Evolutionary conservation across 441 rosid genomes (phyloP).

Genomic region (Breynia disticha): DNA sequence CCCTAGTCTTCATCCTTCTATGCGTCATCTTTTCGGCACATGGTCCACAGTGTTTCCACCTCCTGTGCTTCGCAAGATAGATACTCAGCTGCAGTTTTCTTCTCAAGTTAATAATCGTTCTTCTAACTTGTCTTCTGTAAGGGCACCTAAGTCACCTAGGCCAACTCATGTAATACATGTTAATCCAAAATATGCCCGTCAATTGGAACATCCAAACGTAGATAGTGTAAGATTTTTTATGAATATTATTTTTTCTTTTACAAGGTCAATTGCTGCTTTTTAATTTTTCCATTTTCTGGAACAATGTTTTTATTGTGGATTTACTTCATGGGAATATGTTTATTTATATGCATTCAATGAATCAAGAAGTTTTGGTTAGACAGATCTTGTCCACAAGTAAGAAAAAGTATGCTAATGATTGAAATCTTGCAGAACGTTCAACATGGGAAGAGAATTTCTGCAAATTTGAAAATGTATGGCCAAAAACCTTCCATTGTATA

Average conservation of each 20-base stretch:
- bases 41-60: slow-evolving; percentile 85
- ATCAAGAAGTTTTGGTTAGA: neutral
- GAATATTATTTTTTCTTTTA: slow-evolving; percentile 4
- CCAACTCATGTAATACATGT: slow-evolving; percentile 90
- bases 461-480: too few relatives aligned
- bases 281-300: too few relatives aligned
- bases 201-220: slow-evolving; percentile 54
- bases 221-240: slow-evolving; percentile 57
- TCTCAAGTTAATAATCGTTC: slow-evolving; percentile 40
- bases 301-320: neutral
- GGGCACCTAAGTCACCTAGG: slow-evolving; percentile 62
- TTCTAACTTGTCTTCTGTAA: slow-evolving; percentile 30
- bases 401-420: slow-evolving; percentile 7
- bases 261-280: neutral
- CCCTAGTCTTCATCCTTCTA: slow-evolving; percentile 54
- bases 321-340: neutral
- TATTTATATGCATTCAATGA: neutral
- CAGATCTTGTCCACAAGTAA: neutral
- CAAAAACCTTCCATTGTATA: too few relatives aligned
- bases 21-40: slow-evolving; percentile 95
- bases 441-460: too few relatives aligned
- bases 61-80: slow-evolving; percentile 62
- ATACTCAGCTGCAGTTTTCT: slow-evolving; percentile 53
- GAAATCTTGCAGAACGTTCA: neutral
- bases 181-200: slow-evolving; percentile 87